Conservation (phyloP, 148 eudicot genomes). For the Camellia lanceoleosa region DNA sequence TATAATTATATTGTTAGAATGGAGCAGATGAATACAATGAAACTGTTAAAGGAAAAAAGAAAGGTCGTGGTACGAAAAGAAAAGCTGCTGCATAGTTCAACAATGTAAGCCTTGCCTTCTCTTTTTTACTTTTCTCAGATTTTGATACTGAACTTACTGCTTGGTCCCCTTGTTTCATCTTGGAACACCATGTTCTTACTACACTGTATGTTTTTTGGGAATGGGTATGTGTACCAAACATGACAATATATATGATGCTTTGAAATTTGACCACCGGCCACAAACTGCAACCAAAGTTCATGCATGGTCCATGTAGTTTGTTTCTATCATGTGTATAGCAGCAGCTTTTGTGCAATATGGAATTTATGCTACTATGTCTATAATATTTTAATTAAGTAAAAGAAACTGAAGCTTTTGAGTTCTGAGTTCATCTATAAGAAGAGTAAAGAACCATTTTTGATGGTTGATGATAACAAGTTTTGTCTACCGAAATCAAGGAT, state of each 20-base stretch:
- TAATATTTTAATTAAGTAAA: neutral
- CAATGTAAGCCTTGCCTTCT: conserved; percentile 43
- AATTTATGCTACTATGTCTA: neutral
- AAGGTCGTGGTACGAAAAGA: conserved; percentile 69
- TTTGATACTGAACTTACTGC: neutral
- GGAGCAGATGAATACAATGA: conserved; percentile 54
- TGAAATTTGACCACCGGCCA: neutral
- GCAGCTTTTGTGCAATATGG: neutral
- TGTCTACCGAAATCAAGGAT: neutral
- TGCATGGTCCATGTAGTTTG: conserved; percentile 3
- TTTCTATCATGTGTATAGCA: neutral
- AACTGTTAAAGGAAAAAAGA: conserved; percentile 44
- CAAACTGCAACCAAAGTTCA: neutral
- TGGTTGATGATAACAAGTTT: neutral
- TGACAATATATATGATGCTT: neutral
- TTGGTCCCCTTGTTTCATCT: neutral
- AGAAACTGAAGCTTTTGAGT: neutral
- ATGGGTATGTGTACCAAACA: neutral
- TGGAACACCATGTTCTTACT: neutral
- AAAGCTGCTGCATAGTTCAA: conserved; percentile 55
- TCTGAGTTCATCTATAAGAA: neutral
- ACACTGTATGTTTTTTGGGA: neutral
- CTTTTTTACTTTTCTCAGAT: neutral
- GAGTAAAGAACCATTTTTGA: neutral
- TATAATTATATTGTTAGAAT: conserved; percentile 42